phyloP scores from a whole-genome alignment of 1,284 basidiomycete genomes.

The Pyrrhoderma lamaoense region DNA sequence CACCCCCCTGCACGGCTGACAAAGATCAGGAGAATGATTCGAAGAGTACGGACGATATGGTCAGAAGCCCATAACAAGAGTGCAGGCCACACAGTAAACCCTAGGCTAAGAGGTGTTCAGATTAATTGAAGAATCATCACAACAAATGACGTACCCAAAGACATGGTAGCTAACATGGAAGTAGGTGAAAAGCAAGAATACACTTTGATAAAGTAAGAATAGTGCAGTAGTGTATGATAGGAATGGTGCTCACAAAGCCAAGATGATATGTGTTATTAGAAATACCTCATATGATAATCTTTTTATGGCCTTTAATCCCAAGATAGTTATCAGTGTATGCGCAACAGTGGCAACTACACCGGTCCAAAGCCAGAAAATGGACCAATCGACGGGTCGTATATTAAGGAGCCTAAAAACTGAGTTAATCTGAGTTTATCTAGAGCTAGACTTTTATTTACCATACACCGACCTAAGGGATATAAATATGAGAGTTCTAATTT shows the following conservation, averaged over 20 bases:
- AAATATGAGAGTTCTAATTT: conserved; percentile 19
- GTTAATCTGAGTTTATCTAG: too few species aligned
- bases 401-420: background rate
- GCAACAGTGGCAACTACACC: conserved; percentile 32
- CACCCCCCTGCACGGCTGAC: too few species aligned
- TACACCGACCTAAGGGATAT: background rate
- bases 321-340: conserved; percentile 32
- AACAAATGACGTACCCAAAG: background rate
- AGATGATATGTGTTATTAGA: conserved; percentile 36
- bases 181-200: conserved; percentile 28
- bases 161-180: conserved; percentile 23
- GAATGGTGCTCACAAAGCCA: conserved; percentile 28
- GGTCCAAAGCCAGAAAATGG: conserved; percentile 29
- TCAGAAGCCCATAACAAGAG: conserved; percentile 42
- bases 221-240: background rate
- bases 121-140: too few species aligned
- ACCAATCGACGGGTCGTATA: background rate
- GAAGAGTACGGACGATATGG: too few species aligned
- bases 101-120: conserved; percentile 22
- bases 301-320: conserved; percentile 34
- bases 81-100: conserved; percentile 31
- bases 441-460: too few species aligned
- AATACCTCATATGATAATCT: conserved; percentile 39
- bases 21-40: too few species aligned
- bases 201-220: conserved; percentile 18